These are phyloP conservation scores for Protomyces inundatus DNA, from an alignment of 1,139 yeast species.

Conservation along the genomic window DNA sequence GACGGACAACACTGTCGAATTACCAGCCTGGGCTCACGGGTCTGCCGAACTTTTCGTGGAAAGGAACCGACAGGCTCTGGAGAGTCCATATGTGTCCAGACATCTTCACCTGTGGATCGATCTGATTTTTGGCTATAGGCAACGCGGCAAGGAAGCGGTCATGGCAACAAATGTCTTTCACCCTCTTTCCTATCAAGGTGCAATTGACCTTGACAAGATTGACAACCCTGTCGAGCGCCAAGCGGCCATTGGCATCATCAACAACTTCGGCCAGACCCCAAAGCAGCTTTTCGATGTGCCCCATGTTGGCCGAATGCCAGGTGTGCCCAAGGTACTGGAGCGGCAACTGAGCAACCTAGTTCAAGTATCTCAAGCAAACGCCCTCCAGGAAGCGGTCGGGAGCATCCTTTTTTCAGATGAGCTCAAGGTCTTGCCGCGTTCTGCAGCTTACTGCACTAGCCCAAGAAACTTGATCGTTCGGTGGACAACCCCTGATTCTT, in stretches of 20 bases:
- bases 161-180: slow-evolving; percentile 68
- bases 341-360: not conserved
- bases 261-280: slow-evolving; percentile 89
- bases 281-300: slow-evolving; percentile 59
- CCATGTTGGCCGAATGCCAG: slow-evolving; percentile 48
- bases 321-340: not conserved
- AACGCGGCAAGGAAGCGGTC: slow-evolving; percentile 63
- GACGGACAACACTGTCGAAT: slow-evolving; percentile 48
- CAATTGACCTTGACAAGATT: slow-evolving; percentile 66
- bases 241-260: slow-evolving; percentile 75
- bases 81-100: slow-evolving; percentile 69
- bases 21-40: slow-evolving; percentile 78
- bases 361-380: not conserved
- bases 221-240: slow-evolving; percentile 65
- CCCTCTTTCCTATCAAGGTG: slow-evolving; percentile 75
- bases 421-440: not conserved
- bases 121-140: slow-evolving; percentile 71
- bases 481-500: slow-evolving; percentile 4
- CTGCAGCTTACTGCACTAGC: not conserved
- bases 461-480: not conserved
- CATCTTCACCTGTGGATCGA: slow-evolving; percentile 79
- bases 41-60: slow-evolving; percentile 67
- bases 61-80: slow-evolving; percentile 74
- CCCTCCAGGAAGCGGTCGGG: not conserved
- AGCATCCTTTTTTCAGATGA: not conserved